Percentiles rank a stretch among this genome's conserved stretches.
Conservation (phyloP, 805 yeast genomes). For the Sungouiozyma ichnusensis region DNA sequence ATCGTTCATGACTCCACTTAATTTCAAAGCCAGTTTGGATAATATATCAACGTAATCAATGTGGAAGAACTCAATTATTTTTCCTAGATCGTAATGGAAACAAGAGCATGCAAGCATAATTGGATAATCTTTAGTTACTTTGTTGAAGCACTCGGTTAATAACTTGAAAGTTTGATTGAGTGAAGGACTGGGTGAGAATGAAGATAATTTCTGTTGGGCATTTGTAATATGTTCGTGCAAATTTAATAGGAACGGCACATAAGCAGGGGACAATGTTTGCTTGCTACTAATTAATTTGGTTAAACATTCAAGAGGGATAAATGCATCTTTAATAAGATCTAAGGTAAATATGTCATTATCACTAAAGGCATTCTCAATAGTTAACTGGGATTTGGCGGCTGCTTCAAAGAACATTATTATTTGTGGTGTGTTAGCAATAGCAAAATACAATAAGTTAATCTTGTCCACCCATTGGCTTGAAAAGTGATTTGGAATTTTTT, state of each 20-base stretch:
- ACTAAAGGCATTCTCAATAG: neutral
- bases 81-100: neutral
- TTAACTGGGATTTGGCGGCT: neutral
- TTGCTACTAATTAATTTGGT: neutral
- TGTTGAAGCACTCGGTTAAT: neutral
- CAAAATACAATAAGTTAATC: neutral
- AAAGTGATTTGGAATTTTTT: neutral
- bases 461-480: neutral
- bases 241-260: neutral
- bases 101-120: neutral
- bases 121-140: neutral
- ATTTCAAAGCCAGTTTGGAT: neutral
- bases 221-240: neutral
- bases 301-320: neutral
- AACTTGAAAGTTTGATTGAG: neutral
- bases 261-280: neutral
- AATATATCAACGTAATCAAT: neutral
- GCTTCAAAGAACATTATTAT: neutral
- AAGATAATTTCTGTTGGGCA: neutral
- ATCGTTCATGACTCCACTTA: neutral
- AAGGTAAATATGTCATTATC: neutral
- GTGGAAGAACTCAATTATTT: neutral
- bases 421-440: neutral
- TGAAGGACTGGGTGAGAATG: neutral
- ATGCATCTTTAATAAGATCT: neutral